Evolutionary conservation across 352 stramenopile genomes (phyloP).

Genomic region (Globisporangium okanoganense): DNA sequence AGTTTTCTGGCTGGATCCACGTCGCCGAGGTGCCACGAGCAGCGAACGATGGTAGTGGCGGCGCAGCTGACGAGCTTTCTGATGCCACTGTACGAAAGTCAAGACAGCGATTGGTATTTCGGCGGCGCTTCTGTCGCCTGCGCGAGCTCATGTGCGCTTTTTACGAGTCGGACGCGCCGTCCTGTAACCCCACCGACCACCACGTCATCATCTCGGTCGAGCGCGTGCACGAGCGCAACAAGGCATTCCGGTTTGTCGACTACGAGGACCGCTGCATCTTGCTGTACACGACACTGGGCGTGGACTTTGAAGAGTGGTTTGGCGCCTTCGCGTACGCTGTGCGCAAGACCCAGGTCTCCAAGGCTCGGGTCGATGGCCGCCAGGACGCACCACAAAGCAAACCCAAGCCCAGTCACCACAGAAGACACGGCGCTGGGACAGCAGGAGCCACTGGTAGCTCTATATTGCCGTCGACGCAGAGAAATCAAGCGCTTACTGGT

Average conservation of each 20-base stretch:
- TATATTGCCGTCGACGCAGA: no score
- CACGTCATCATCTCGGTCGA: slow-evolving; percentile 40
- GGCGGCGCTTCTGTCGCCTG: slow-evolving; percentile 33
- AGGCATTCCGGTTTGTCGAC: slow-evolving; percentile 40
- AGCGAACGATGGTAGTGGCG: background rate
- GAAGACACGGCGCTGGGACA: no score
- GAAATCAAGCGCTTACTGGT: no score
- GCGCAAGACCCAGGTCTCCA: slow-evolving; percentile 31
- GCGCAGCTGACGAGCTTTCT: background rate
- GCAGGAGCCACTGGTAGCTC: no score
- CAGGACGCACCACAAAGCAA: background rate
- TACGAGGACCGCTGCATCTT: slow-evolving; percentile 38
- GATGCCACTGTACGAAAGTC: background rate
- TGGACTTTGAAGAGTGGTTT: slow-evolving; percentile 49
- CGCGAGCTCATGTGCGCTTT: slow-evolving; percentile 40
- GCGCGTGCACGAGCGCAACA: slow-evolving; percentile 44
- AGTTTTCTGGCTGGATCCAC: slow-evolving; percentile 39
- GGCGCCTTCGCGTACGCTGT: slow-evolving; percentile 33
- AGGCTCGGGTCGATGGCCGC: slow-evolving; percentile 6
- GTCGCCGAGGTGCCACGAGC: slow-evolving; percentile 16
- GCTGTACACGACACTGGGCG: slow-evolving; percentile 31
- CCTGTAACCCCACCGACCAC: slow-evolving; percentile 12
- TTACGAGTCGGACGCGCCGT: slow-evolving; percentile 26
- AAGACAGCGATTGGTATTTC: slow-evolving; percentile 14
- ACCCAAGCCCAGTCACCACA: background rate